phyloP scores from a whole-genome alignment of 495 filamentous ascomycete species.

The Glutinoglossum americanum region DNA sequence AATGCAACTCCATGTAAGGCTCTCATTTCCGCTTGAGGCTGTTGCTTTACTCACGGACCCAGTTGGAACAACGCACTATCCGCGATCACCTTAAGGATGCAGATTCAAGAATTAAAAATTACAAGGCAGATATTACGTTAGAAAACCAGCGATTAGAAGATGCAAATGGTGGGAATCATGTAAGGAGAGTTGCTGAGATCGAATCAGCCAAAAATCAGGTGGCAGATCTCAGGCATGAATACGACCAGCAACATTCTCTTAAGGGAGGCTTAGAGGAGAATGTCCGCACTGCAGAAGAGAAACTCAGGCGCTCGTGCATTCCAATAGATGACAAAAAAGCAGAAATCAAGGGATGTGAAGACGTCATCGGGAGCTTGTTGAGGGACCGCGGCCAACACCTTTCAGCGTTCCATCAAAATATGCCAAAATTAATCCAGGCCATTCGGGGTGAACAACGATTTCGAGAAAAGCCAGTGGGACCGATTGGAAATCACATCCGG shows the following conservation, averaged over 20 bases:
- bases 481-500: conserved; percentile 54
- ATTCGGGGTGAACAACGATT: conserved; percentile 51
- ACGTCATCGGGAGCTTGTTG: conserved; percentile 23
- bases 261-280: conserved; percentile 6
- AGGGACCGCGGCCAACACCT: conserved; percentile 29
- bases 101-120: conserved; percentile 20
- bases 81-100: conserved; percentile 23
- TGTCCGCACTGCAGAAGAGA: conserved; percentile 3
- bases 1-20: conserved; percentile 24
- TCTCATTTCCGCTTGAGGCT: neutral
- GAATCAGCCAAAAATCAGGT: conserved; percentile 19
- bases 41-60: neutral
- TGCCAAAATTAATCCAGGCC: conserved; percentile 39
- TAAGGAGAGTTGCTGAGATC: conserved; percentile 25
- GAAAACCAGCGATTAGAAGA: conserved; percentile 30
- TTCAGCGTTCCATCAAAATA: conserved; percentile 33
- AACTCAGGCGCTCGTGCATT: neutral
- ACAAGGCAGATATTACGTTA: conserved; percentile 20
- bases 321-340: conserved; percentile 8
- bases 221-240: conserved; percentile 10
- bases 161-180: conserved; percentile 29
- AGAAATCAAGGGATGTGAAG: conserved; percentile 25
- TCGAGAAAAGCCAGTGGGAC: conserved; percentile 52
- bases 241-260: conserved; percentile 6
- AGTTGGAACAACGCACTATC: conserved; percentile 32